Evolutionary conservation across 305 asterid genomes (phyloP), one percentile per base, ranked within the genome.

Genomic region (Solanum hybrid): DNA sequence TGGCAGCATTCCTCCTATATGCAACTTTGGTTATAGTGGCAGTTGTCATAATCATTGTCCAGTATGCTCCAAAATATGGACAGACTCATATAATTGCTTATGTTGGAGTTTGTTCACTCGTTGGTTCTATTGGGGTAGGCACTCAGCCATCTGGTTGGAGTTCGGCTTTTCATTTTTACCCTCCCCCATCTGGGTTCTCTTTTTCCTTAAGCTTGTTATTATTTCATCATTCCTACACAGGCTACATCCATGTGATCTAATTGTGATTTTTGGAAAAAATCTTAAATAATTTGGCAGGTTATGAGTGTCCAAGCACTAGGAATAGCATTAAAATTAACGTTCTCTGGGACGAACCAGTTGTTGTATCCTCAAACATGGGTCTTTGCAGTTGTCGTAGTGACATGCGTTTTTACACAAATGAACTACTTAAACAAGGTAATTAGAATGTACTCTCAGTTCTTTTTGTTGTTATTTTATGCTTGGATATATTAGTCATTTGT

Each of bases 281-380:
- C 17, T 17, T 71, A 78, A 35, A 69, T 13, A 35, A 32, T 82
- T 7, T 81, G 77, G 75, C 91, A 91, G 93, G 93, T 91, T 73
- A 91, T 91, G 93, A 89, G 93, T 76, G 93, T 89, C 66, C 91
- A 78, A 84, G 93, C 92, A 64, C 89, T 91, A 29, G 93, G 93
- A 36, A 91, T 91, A 64, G 91, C 93, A 12, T 69, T 91, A 86
- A 91, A 91, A 90, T 89, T 91, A 85, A 91, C 93, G 17, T 87
- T 91, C 35, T 78, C 86, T 4, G 90, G 92, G 32, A 90, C 60
- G 36, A 90, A 90, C 84, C 92, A 90, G 90, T 36, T 90, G 66
- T 27, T 88, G 69, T 90, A 90, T 90, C 92, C 92, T 73, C 91
- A 91, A 86, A 91, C 92, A 6, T 91, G 93, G 93, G 89, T 71